These are phyloP conservation scores for Pichia sp. DNA, from an alignment of 1,139 yeast species.

Conservation along the genomic window DNA sequence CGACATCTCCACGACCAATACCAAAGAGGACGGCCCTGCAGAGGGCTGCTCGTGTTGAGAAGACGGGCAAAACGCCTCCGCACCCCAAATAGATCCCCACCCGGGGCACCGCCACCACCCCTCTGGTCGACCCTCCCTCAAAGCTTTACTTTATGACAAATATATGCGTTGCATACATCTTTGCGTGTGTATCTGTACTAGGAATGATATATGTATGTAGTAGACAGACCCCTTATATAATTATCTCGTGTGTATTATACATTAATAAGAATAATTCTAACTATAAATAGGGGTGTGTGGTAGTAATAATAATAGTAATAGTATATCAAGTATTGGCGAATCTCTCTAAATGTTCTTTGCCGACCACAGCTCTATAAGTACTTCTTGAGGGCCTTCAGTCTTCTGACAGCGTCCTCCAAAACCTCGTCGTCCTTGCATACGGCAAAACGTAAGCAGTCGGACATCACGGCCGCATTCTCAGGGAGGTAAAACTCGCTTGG, in stretches of 20 bases:
- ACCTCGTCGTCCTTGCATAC: conserved; percentile 88
- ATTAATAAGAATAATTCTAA: not conserved
- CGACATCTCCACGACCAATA: conserved; percentile 28
- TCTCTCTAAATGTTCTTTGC: not conserved
- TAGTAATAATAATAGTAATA: not conserved
- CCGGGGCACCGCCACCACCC: too few species aligned
- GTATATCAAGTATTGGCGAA: not conserved
- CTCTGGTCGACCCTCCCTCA: not conserved
- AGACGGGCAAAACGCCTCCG: too few species aligned
- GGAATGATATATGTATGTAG: not conserved
- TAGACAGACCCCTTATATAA: not conserved
- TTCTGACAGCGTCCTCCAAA: conserved; percentile 73
- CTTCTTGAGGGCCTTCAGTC: conserved; percentile 65
- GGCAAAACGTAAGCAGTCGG: conserved; percentile 81
- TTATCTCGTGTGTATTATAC: conserved; percentile 3
- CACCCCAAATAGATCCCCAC: too few species aligned
- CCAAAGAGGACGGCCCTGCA: conserved; percentile 18
- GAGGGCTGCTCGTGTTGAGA: conserved; percentile 30
- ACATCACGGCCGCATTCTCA: conserved; percentile 12
- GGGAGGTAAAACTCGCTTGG: conserved; percentile 78
- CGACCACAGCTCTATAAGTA: conserved; percentile 35
- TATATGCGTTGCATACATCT: not conserved
- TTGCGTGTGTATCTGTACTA: too few species aligned
- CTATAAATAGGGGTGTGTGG: too few species aligned
- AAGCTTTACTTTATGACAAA: not conserved